These are phyloP conservation scores for Trichoderma sp. DNA, from an alignment of 2,329 filamentous ascomycete species.

Conservation along the genomic window DNA sequence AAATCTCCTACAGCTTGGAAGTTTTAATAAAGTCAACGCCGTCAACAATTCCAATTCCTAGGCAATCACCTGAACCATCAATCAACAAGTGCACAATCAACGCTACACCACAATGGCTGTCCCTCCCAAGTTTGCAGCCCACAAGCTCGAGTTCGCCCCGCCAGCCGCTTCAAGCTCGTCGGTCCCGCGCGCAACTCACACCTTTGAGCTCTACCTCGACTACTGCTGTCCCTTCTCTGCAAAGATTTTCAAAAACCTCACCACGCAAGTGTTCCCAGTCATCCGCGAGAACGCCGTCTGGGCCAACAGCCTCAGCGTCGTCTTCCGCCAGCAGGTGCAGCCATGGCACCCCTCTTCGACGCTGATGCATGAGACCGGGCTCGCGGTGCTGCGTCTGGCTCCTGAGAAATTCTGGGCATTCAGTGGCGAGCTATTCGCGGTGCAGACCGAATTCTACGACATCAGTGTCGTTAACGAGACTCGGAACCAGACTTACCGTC, in stretches of 20 bases:
- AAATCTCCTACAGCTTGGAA: neutral
- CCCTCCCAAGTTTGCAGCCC: conserved; percentile 75
- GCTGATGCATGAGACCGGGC: conserved; percentile 78
- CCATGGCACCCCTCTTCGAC: conserved; percentile 92
- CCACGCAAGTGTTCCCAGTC: conserved; percentile 59
- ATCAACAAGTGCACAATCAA: neutral
- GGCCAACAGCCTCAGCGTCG: conserved; percentile 65
- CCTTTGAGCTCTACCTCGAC: conserved; percentile 74
- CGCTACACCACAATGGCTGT: conserved; percentile 63
- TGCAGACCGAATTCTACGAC: conserved; percentile 82
- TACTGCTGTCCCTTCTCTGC: conserved; percentile 82
- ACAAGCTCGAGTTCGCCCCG: conserved; percentile 61
- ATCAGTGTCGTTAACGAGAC: conserved; percentile 80
- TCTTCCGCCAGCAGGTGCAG: conserved; percentile 91
- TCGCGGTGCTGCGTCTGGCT: conserved; percentile 74
- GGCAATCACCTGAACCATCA: neutral
- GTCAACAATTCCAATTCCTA: conserved; percentile 29
- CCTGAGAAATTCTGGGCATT: conserved; percentile 81
- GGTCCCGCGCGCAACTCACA: conserved; percentile 56
- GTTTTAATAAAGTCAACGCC: neutral
- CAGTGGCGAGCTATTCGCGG: conserved; percentile 65
- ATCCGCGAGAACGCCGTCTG: conserved; percentile 64
- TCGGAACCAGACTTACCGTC: conserved; percentile 80
- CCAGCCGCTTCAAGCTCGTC: conserved; percentile 40
- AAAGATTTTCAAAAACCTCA: conserved; percentile 68